These are phyloP conservation scores for Fraxinus xanthoxyloides DNA, from an alignment of 305 asterid species.

Conservation along the genomic window DNA sequence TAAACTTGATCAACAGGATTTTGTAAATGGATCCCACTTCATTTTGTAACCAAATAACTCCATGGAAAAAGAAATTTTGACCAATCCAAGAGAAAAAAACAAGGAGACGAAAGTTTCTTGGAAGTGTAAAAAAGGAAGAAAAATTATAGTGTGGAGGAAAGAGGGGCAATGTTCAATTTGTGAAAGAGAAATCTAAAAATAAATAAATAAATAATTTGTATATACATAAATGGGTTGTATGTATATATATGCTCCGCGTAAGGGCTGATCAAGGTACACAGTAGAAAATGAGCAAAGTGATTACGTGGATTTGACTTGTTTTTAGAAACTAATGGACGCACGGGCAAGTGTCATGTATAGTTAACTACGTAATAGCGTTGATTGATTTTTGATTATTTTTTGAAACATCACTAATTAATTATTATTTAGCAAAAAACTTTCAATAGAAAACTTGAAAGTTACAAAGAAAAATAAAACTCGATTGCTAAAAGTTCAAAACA, in stretches of 20 bases:
- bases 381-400: too few relatives aligned
- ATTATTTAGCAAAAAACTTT: too few relatives aligned
- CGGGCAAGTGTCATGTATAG: too few relatives aligned
- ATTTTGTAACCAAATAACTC: neutral
- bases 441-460: too few relatives aligned
- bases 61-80: conserved; percentile 20
- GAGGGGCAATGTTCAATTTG: conserved; percentile 6
- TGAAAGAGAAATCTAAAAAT: conserved; percentile 8
- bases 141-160: neutral
- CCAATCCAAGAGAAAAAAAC: conserved; percentile 9
- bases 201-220: too few relatives aligned
- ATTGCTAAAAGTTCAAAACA: too few relatives aligned
- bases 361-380: too few relatives aligned
- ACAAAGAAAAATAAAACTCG: too few relatives aligned
- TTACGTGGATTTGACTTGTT: neutral
- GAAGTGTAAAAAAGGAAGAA: conserved; percentile 26
- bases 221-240: too few relatives aligned
- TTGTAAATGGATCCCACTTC: neutral
- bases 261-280: neutral
- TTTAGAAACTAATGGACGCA: too few relatives aligned
- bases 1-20: neutral
- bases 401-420: too few relatives aligned
- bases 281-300: neutral
- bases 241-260: neutral
- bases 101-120: conserved; percentile 28